phyloP scores from a whole-genome alignment of 352 stramenopile species.

The Elongisporangium undulatum region DNA sequence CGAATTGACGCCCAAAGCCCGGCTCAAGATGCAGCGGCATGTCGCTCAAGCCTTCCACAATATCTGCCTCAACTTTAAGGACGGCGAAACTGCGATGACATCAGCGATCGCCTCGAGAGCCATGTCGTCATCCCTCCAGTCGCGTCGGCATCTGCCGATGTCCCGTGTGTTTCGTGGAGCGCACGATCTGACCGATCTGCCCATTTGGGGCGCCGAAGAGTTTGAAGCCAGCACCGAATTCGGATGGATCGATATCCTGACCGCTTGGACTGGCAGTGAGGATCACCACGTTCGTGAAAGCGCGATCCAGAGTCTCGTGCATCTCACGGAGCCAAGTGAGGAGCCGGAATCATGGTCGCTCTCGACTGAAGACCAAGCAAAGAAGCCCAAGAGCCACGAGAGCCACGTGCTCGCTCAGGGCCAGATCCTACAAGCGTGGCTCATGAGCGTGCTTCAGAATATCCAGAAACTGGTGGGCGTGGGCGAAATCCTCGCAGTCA shows the following conservation, averaged over 20 bases:
- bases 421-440: conserved; percentile 73
- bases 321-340: conserved; percentile 31
- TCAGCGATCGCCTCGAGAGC: conserved; percentile 34
- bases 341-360: neutral
- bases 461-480: conserved; percentile 49
- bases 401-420: conserved; percentile 14
- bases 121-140: conserved; percentile 43
- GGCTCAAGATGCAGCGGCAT: conserved; percentile 21
- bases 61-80: conserved; percentile 57
- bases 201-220: conserved; percentile 66
- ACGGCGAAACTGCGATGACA: conserved; percentile 32
- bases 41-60: conserved; percentile 42
- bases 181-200: conserved; percentile 62
- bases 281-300: conserved; percentile 52
- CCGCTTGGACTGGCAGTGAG: conserved; percentile 56
- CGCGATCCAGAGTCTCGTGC: conserved; percentile 62
- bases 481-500: conserved; percentile 66
- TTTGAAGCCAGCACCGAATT: conserved; percentile 72
- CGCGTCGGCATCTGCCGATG: conserved; percentile 59
- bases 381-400: conserved; percentile 14
- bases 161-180: conserved; percentile 48
- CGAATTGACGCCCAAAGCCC: neutral
- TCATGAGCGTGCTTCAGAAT: conserved; percentile 73
- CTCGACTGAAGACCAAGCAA: neutral
- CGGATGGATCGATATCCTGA: conserved; percentile 82